phyloP scores from a whole-genome alignment of 2,329 filamentous ascomycete species.

The Neobulgaria alba region DNA sequence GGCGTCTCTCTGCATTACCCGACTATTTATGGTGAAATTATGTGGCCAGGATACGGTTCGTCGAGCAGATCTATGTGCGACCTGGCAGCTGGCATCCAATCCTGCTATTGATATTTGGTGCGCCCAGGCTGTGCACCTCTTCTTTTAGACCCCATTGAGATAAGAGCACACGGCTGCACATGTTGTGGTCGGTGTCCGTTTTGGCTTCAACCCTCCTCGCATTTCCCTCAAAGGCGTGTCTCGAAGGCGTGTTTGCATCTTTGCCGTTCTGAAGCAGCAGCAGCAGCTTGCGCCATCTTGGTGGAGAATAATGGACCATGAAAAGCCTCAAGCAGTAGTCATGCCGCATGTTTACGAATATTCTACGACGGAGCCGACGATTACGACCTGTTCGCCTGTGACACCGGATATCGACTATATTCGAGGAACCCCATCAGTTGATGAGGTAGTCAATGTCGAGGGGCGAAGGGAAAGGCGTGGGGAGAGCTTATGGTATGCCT shows the following conservation, averaged over 20 bases:
- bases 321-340: slow-evolving; percentile 22
- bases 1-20: too few species aligned
- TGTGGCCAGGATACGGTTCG: slow-evolving; percentile 7
- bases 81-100: slow-evolving; percentile 6
- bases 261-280: too few species aligned
- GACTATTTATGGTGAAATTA: slow-evolving; percentile 5
- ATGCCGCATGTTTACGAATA: slow-evolving; percentile 22
- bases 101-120: slow-evolving; percentile 8
- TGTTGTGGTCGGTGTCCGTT: background rate
- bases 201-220: background rate
- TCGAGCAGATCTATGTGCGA: slow-evolving; percentile 4
- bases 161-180: slow-evolving; percentile 9
- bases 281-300: too few species aligned
- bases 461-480: slow-evolving; percentile 22
- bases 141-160: slow-evolving; percentile 7
- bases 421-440: slow-evolving; percentile 13
- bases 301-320: slow-evolving; percentile 15
- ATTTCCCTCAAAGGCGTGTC: background rate
- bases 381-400: slow-evolving; percentile 12
- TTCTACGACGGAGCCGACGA: slow-evolving; percentile 2
- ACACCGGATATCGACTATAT: slow-evolving; percentile 16
- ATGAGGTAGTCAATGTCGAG: slow-evolving; percentile 19
- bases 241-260: too few species aligned
- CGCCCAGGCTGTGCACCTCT: slow-evolving; percentile 7
- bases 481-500: slow-evolving; percentile 23